Base-by-base conservation (phyloP, 225 moss, liverwort and hornwort species). In the Bryum argenteum region DNA sequence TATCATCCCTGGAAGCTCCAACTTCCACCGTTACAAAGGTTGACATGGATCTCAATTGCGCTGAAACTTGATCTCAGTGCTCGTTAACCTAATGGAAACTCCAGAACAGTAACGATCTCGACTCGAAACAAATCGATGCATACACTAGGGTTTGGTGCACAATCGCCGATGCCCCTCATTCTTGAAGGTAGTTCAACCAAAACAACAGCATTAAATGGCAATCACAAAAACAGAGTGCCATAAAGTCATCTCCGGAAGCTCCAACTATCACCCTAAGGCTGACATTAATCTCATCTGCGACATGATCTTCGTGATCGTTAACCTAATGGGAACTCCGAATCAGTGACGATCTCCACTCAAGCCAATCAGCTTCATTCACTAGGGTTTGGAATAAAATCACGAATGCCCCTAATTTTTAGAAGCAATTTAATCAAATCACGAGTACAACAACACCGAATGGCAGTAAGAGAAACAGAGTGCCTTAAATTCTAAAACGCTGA, bases 341-440 rank as follows among this genome's bases (percentile, higher is more conserved):
- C 23, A 37, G 8, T 21, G 56, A 42, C 60, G 26, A 57, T 54
- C 45, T 24, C 53, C 61, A 69, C 56, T 23, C 23, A 52, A 39
- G 38, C 21, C 64, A 47, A 40, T 20, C 9, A 47, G 38, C 33
- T 50, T 10, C 16, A 38, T 20, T 38, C 52, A 28, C 48, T 72
- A 80, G 76, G 63, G 71, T 50, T 76, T 50, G 21, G 21, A 55
- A 61, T 40, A 42, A 44, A 33, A 53, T 42, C 75, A 55, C 41
- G 9, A 66, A 67, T 23, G 2, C 50, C n/a, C 20, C 24, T 2
- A 12, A 0, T 50, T 61, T 13, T 33, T 2, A 40, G 3, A 15
- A 19, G 13, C 18, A 20, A 41, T 48, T 18, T 10, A 18, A 17
- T 10, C 8, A 26, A 64, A 63, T 9, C 13, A 57, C 11, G 14